phyloP scores from a whole-genome alignment of 2,329 filamentous ascomycete genomes.

The Paraphaeosphaeria sporulosa region DNA sequence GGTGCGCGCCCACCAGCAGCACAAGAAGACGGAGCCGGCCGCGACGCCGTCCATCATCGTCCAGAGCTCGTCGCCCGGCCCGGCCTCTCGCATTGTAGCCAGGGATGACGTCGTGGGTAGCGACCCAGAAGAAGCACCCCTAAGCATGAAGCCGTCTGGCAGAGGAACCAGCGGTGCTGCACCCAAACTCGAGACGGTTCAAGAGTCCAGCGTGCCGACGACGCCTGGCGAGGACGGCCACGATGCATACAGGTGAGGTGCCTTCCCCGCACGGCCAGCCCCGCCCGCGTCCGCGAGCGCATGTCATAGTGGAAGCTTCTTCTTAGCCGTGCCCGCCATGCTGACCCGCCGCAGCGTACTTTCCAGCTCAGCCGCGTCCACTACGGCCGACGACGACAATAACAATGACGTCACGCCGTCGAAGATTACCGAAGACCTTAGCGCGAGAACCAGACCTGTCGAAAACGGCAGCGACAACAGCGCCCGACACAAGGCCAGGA shows the following conservation, averaged over 20 bases:
- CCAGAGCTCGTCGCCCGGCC: conserved; percentile 53
- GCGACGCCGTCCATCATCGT: conserved; percentile 55
- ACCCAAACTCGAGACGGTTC: conserved; percentile 83
- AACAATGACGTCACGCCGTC: conserved; percentile 55
- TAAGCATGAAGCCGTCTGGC: conserved; percentile 50
- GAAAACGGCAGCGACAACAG: conserved; percentile 74
- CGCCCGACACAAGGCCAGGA: conserved; percentile 36
- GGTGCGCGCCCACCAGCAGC: conserved; percentile 46
- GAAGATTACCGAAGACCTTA: conserved; percentile 57
- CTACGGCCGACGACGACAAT: conserved; percentile 41
- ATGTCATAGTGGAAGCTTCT: conserved; percentile 37
- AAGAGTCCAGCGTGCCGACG: conserved; percentile 80
- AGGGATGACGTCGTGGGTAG: conserved; percentile 38
- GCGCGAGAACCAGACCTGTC: conserved; percentile 38
- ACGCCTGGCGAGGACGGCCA: conserved; percentile 64
- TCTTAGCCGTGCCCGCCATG: conserved; percentile 20
- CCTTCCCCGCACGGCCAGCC: conserved; percentile 39
- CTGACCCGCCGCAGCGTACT: conserved; percentile 20
- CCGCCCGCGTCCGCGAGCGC: conserved; percentile 16
- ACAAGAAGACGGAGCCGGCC: conserved; percentile 39
- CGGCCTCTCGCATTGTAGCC: conserved; percentile 39
- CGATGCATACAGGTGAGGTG: conserved; percentile 38
- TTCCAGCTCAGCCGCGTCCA: conserved; percentile 28
- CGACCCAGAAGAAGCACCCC: conserved; percentile 48
- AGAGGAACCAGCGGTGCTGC: conserved; percentile 65